These are phyloP conservation scores for Coemansia sp. DNA, from an alignment of 192 early-diverging fungal genomes.

Conservation along the genomic window DNA sequence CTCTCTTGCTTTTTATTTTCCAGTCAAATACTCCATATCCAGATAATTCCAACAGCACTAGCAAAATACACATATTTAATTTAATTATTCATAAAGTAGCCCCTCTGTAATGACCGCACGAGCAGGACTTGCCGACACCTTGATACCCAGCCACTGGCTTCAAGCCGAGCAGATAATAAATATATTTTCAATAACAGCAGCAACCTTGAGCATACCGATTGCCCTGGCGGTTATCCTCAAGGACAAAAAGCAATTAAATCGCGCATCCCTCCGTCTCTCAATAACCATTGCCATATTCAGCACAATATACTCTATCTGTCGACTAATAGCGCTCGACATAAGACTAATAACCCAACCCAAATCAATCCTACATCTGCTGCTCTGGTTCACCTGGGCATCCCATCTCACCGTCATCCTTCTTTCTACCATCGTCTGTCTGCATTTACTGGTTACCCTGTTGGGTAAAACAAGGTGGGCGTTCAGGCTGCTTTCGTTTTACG, in stretches of 20 bases:
- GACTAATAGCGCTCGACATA: background rate
- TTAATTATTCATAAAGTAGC: background rate
- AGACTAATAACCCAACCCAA: background rate
- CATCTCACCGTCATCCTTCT: background rate
- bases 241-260: background rate
- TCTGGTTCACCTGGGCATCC: background rate
- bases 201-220: background rate
- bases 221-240: background rate
- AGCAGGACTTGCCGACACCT: background rate
- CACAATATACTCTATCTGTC: background rate
- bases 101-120: background rate
- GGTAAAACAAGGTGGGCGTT: background rate
- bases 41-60: too few relatives aligned
- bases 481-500: conserved; percentile 11
- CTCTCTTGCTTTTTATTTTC: too few relatives aligned
- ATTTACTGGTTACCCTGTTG: background rate
- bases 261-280: background rate
- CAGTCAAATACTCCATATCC: too few relatives aligned
- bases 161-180: background rate
- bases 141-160: background rate
- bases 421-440: background rate
- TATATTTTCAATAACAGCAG: background rate
- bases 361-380: background rate
- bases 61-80: background rate
- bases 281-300: background rate